Percentiles rank a stretch among this genome's conserved stretches.
These are phyloP conservation scores for Parafenestella ontariensis DNA, from an alignment of 2,329 filamentous ascomycete species.

Conservation along the genomic window DNA sequence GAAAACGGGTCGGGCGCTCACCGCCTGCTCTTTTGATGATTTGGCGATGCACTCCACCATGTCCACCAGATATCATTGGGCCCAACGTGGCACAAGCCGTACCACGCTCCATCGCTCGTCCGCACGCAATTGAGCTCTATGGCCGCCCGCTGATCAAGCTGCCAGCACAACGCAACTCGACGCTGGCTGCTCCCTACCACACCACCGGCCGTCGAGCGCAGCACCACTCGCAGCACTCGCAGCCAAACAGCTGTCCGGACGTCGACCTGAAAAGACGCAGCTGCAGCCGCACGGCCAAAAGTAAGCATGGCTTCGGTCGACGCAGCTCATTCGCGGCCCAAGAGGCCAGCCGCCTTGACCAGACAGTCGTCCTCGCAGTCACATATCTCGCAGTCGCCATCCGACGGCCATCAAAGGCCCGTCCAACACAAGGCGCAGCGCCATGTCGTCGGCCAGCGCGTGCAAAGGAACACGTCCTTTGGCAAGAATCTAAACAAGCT, in stretches of 20 bases:
- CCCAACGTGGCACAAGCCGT: slow-evolving; percentile 42
- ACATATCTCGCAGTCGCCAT: slow-evolving; percentile 49
- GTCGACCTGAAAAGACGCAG: slow-evolving; percentile 18
- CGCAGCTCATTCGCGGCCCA: slow-evolving; percentile 45
- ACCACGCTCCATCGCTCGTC: slow-evolving; percentile 29
- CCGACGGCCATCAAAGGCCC: slow-evolving; percentile 37
- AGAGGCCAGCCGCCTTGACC: slow-evolving; percentile 43
- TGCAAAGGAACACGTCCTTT: slow-evolving; percentile 49
- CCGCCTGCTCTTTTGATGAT: slow-evolving; percentile 36
- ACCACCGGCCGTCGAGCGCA: slow-evolving; percentile 10
- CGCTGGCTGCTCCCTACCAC: slow-evolving; percentile 15
- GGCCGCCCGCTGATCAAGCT: slow-evolving; percentile 26
- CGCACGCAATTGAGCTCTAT: slow-evolving; percentile 41
- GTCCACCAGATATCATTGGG: slow-evolving; percentile 39
- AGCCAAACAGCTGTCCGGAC: slow-evolving; percentile 12
- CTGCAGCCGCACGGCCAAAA: slow-evolving; percentile 31
- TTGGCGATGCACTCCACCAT: slow-evolving; percentile 30
- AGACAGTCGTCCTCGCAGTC: slow-evolving; percentile 48
- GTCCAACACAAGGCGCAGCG: slow-evolving; percentile 44
- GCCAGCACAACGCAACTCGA: slow-evolving; percentile 18
- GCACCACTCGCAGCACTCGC: slow-evolving; percentile 17
- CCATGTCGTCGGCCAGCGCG: slow-evolving; percentile 51
- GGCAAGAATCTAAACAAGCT: slow-evolving; percentile 54
- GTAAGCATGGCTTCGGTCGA: slow-evolving; percentile 47
- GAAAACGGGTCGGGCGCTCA: slow-evolving; percentile 35